phyloP scores from a whole-genome alignment of 805 yeast genomes.

The Lipomyces orientalis region DNA sequence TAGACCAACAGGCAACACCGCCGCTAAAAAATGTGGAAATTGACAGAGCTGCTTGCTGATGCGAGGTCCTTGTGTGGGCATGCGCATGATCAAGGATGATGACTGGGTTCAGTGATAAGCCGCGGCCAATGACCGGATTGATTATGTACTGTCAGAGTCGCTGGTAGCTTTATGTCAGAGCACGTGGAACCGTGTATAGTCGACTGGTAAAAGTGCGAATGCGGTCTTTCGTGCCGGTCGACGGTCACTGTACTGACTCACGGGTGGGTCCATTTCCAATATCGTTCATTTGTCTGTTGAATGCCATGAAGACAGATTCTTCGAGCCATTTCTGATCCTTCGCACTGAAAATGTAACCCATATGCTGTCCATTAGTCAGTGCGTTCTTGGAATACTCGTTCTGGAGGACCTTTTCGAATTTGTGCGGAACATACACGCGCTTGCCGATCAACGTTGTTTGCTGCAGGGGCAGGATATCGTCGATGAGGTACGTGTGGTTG shows the following conservation, averaged over 20 bases:
- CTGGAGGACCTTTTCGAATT: slow-evolving; percentile 46
- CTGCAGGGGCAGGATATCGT: slow-evolving; percentile 60
- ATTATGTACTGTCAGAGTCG: too few species aligned
- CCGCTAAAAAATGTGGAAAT: too few species aligned
- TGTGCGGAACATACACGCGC: slow-evolving; percentile 53
- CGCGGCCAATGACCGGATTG: too few species aligned
- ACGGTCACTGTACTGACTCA: neutral
- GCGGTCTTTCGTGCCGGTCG: neutral
- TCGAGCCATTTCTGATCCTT: slow-evolving; percentile 26
- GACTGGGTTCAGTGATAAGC: too few species aligned
- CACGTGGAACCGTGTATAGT: neutral
- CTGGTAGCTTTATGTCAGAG: too few species aligned
- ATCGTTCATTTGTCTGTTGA: neutral
- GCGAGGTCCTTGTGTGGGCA: too few species aligned
- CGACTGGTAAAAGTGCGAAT: neutral
- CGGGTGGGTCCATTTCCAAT: neutral
- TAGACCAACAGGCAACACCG: too few species aligned
- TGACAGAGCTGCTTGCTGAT: too few species aligned
- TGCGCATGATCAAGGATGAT: too few species aligned
- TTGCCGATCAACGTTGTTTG: slow-evolving; percentile 65
- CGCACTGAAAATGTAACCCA: slow-evolving; percentile 21
- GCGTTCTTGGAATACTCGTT: slow-evolving; percentile 48
- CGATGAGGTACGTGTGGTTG: slow-evolving; percentile 58
- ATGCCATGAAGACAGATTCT: neutral
- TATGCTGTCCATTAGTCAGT: slow-evolving; percentile 24